Conservation (phyloP, 1,139 yeast species). For the Kazachstania sp. region DNA sequence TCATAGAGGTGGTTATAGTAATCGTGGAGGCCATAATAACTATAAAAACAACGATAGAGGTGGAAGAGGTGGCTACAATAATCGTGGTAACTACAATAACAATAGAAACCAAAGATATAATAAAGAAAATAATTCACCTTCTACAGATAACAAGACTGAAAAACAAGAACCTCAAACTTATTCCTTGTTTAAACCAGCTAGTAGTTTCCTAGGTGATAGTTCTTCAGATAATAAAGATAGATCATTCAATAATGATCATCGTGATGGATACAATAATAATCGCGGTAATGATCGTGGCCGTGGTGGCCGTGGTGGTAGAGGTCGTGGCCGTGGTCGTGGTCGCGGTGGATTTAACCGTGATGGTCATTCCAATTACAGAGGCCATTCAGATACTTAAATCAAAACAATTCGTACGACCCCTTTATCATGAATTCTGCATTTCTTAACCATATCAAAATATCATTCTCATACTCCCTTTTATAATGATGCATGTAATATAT, state of each 20-base stretch:
- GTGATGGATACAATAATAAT: slow-evolving; percentile 5
- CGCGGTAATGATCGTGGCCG: slow-evolving; percentile 14
- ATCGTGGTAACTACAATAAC: not conserved
- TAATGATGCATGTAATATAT: not conserved
- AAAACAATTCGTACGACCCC: not conserved
- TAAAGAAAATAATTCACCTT: slow-evolving; percentile 2
- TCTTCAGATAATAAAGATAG: not conserved
- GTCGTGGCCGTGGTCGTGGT: slow-evolving; percentile 15
- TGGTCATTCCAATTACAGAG: not conserved
- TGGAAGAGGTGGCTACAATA: slow-evolving; percentile 1
- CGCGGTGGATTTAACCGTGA: slow-evolving; percentile 7
- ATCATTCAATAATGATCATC: slow-evolving; percentile 4
- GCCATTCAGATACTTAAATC: not conserved
- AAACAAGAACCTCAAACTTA: slow-evolving; percentile 3
- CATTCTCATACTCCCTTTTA: not conserved
- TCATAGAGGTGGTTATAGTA: slow-evolving; percentile 5
- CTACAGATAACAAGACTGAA: slow-evolving; percentile 1
- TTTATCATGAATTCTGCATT: not conserved
- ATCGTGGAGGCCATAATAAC: slow-evolving; percentile 8
- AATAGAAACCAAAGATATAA: slow-evolving; percentile 4
- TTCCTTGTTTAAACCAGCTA: slow-evolving; percentile 25
- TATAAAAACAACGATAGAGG: slow-evolving; percentile 7
- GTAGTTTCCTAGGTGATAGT: slow-evolving; percentile 18
- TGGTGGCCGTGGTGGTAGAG: slow-evolving; percentile 9
- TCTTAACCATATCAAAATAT: too few species aligned